Evolutionary conservation across 768 basidiomycete genomes (phyloP).

Genomic region (Lenzites betulinus): DNA sequence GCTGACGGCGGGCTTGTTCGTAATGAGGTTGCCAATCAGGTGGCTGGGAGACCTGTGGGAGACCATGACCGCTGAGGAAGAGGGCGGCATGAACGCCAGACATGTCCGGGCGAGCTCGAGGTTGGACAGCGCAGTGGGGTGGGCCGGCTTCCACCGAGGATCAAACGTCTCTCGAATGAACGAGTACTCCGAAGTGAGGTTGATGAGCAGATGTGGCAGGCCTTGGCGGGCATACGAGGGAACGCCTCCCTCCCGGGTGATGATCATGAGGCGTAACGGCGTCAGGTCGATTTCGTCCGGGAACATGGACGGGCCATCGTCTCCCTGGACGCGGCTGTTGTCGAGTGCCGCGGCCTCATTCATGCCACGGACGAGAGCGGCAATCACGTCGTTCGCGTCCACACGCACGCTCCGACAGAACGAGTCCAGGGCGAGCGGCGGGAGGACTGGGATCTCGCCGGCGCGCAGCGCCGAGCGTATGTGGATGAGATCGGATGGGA

Average conservation of each 20-base stretch:
- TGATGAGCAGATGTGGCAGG: conserved; percentile 94
- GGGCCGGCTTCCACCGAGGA: conserved; percentile 68
- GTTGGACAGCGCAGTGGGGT: conserved; percentile 87
- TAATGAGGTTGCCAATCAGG: conserved; percentile 95
- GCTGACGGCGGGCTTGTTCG: conserved; percentile 95
- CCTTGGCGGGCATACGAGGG: conserved; percentile 97
- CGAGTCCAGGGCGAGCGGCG: conserved; percentile 91
- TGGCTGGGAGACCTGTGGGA: conserved; percentile 95
- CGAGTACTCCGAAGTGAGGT: conserved; percentile 82
- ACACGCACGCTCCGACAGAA: conserved; percentile 85
- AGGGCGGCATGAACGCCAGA: conserved; percentile 87
- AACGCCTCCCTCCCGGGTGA: conserved; percentile 94
- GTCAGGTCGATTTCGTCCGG: conserved; percentile 77
- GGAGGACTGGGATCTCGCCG: conserved; percentile 94
- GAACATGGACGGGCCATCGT: conserved; percentile 40
- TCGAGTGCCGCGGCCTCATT: conserved; percentile 53
- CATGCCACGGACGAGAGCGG: conserved; percentile 88
- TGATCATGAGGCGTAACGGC: conserved; percentile 95
- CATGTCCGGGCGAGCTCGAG: conserved; percentile 84
- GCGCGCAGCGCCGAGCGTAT: conserved; percentile 88
- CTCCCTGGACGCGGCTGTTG: conserved; percentile 35
- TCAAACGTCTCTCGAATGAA: conserved; percentile 88
- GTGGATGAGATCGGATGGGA: conserved; percentile 76
- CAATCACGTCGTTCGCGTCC: conserved; percentile 85
- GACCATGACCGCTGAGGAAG: conserved; percentile 95